These are phyloP conservation scores for Stipa capillata DNA, from an alignment of 176 grass and related monocot species.

Conservation along the genomic window DNA sequence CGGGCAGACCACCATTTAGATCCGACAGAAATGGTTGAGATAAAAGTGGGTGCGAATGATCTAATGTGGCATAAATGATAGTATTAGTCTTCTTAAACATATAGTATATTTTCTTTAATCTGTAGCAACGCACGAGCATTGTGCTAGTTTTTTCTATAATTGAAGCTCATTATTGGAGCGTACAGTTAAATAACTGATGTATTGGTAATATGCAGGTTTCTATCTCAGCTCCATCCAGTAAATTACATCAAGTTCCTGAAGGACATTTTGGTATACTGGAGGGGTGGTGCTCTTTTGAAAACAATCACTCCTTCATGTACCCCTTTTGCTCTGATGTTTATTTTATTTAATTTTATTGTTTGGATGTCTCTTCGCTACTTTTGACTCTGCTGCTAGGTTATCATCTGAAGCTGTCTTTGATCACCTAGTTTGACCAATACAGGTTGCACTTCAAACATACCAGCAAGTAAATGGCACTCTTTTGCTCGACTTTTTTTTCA, in stretches of 20 bases:
- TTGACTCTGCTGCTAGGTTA: conserved; percentile 41
- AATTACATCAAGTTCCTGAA: conserved; percentile 98
- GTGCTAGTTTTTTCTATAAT: conserved; percentile 12
- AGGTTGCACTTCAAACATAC: conserved; percentile 92
- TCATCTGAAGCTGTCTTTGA: conserved; percentile 75
- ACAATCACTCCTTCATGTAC: conserved; percentile 72
- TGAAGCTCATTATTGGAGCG: not conserved
- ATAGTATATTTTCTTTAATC: too few species aligned
- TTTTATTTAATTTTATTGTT: conserved; percentile 11
- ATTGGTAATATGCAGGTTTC: conserved; percentile 45
- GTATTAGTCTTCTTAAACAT: too few species aligned
- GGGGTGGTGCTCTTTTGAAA: conserved; percentile 85
- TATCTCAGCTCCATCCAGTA: conserved; percentile 44
- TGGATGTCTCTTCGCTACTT: not conserved
- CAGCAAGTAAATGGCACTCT: conserved; percentile 37
- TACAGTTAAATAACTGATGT: conserved; percentile 21
- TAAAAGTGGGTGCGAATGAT: too few species aligned
- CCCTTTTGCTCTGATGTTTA: not conserved
- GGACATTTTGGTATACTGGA: conserved; percentile 98
- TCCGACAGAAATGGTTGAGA: too few species aligned
- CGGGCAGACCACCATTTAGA: too few species aligned
- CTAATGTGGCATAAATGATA: too few species aligned
- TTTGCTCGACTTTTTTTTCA: too few species aligned
- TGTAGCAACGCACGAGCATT: too few species aligned
- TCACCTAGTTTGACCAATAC: conserved; percentile 89